Conservation (phyloP, 176 grass and related monocot species). For the Ananas comosus region DNA sequence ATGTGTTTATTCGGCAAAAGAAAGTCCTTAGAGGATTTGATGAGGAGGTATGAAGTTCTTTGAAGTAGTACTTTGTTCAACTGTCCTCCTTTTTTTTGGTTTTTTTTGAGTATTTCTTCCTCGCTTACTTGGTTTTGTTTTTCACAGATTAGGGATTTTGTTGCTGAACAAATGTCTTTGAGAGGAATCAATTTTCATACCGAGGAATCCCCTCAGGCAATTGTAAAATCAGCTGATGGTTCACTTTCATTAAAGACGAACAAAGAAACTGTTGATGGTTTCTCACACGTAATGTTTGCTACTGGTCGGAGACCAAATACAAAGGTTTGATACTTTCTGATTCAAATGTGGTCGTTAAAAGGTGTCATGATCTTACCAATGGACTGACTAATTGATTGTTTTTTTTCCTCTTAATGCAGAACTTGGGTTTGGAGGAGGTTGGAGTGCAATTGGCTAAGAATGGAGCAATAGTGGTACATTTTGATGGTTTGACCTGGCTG, state of each 20-base stretch:
- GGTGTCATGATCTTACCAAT: background rate
- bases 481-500: background rate
- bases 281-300: slow-evolving; percentile 83
- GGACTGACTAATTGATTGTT: slow-evolving; percentile 7
- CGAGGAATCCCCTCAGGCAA: slow-evolving; percentile 58
- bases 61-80: slow-evolving; percentile 13
- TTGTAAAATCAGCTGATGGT: slow-evolving; percentile 56
- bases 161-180: slow-evolving; percentile 68
- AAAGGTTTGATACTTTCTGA: slow-evolving; percentile 25
- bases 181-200: slow-evolving; percentile 62
- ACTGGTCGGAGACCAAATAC: slow-evolving; percentile 71
- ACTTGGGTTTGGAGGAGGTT: slow-evolving; percentile 59
- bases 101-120: slow-evolving; percentile 2
- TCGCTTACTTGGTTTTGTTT: slow-evolving; percentile 4
- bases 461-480: slow-evolving; percentile 54
- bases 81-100: slow-evolving; percentile 1
- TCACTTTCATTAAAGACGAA: slow-evolving; percentile 61
- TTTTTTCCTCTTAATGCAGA: slow-evolving; percentile 29
- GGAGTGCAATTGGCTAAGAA: slow-evolving; percentile 54
- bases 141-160: slow-evolving; percentile 60
- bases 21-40: slow-evolving; percentile 75
- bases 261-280: slow-evolving; percentile 66
- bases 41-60: slow-evolving; percentile 47
- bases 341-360: background rate
- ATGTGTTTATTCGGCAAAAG: slow-evolving; percentile 77